These are phyloP conservation scores for Ophiostoma pallidulum DNA, from an alignment of 2,329 filamentous ascomycete genomes.

Conservation along the genomic window DNA sequence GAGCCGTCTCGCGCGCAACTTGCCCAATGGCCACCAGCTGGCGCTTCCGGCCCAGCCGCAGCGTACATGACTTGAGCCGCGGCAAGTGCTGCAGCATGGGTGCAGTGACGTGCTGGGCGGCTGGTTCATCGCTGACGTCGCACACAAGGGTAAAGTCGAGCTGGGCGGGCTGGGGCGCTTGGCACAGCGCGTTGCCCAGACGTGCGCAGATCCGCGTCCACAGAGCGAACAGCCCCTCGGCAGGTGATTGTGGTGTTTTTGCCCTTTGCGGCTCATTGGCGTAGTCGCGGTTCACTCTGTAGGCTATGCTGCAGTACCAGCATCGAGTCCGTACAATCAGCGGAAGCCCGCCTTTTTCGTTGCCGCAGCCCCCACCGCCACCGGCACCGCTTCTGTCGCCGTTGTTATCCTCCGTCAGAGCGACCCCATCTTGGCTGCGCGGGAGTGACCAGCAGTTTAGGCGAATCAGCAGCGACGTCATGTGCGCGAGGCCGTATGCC, in stretches of 20 bases:
- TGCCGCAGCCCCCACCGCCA: background rate
- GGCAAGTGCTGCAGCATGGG: background rate
- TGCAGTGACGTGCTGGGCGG: background rate
- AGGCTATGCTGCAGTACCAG: background rate
- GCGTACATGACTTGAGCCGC: background rate
- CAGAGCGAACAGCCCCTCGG: background rate
- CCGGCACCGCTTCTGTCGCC: background rate
- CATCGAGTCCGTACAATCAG: too few relatives aligned
- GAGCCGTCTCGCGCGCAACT: background rate
- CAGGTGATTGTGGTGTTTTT: too few relatives aligned
- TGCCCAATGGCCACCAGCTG: too few relatives aligned
- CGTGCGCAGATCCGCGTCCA: background rate
- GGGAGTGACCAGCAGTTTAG: slow-evolving; percentile 2
- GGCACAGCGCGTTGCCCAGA: background rate
- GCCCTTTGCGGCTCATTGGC: too few relatives aligned
- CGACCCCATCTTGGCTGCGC: background rate
- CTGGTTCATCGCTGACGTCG: background rate
- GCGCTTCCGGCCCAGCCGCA: background rate
- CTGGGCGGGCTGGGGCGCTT: background rate
- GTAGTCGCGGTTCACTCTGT: too few relatives aligned
- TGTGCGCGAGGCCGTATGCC: background rate
- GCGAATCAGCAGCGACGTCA: background rate
- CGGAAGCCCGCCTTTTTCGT: too few relatives aligned
- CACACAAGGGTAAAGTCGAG: background rate
- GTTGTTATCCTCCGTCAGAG: background rate